Percentiles rank a stretch among this genome's conserved stretches.
Conservation (phyloP, 169 alveolate species). For the Cryptosporidium parvum region DNA sequence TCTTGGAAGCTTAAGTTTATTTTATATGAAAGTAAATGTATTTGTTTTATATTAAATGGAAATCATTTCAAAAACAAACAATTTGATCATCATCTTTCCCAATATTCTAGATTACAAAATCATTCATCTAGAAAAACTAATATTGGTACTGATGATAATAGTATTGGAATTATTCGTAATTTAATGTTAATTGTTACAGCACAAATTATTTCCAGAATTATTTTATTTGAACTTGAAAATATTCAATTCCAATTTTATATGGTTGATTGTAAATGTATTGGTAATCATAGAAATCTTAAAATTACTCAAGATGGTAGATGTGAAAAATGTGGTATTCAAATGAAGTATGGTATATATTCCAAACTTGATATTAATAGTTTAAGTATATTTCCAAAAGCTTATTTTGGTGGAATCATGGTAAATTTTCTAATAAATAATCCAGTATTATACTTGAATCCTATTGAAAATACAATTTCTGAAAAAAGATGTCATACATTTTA, state of each 20-base stretch:
- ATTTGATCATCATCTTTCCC: neutral
- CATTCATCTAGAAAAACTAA: neutral
- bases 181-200: constrained; percentile 29
- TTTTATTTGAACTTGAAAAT: neutral
- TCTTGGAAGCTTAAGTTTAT: constrained; percentile 37
- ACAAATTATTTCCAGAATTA: constrained; percentile 45
- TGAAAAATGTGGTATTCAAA: constrained; percentile 6
- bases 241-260: constrained; percentile 19
- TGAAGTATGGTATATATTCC: constrained; percentile 22
- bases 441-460: constrained; percentile 9
- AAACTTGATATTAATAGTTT: neutral
- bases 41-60: neutral
- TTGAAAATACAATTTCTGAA: constrained; percentile 25
- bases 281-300: neutral
- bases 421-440: constrained; percentile 1
- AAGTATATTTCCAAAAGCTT: constrained; percentile 27
- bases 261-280: constrained; percentile 30
- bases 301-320: constrained; percentile 20
- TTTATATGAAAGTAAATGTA: neutral
- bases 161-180: constrained; percentile 49
- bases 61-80: neutral
- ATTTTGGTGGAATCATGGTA: constrained; percentile 50
- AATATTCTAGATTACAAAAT: neutral
- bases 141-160: neutral
- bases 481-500: constrained; percentile 46